Evolutionary conservation across 768 basidiomycete species (phyloP).

Genomic region (Chalciporus piperatus): DNA sequence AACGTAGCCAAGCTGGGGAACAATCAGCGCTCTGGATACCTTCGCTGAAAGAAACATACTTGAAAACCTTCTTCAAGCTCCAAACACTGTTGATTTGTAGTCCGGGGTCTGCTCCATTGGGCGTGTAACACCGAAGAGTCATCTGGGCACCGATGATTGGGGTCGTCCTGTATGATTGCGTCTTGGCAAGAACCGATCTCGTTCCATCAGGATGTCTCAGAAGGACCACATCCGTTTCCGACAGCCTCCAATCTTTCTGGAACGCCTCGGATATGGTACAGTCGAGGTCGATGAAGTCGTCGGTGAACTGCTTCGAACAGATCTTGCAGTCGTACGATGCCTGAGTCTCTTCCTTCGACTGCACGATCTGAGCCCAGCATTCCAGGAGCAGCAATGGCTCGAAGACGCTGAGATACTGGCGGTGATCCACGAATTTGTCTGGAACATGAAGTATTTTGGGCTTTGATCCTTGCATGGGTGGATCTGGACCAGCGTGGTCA

Average conservation of each 20-base stretch:
- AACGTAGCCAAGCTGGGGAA: conserved; percentile 76
- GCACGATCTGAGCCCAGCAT: conserved; percentile 83
- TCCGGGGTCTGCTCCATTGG: conserved; percentile 49
- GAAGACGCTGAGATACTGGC: conserved; percentile 72
- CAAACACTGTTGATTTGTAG: conserved; percentile 66
- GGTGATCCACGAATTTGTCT: conserved; percentile 58
- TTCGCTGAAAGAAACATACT: conserved; percentile 41
- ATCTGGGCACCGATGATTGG: conserved; percentile 48
- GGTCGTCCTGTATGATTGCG: conserved; percentile 43
- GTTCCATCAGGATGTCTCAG: conserved; percentile 57
- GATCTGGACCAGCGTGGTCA: conserved; percentile 58
- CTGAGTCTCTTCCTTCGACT: conserved; percentile 67
- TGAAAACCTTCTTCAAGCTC: conserved; percentile 76
- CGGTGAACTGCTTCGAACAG: conserved; percentile 63
- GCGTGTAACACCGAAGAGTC: conserved; percentile 54
- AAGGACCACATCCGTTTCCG: conserved; percentile 85
- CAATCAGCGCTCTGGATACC: conserved; percentile 3
- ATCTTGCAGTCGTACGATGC: conserved; percentile 63
- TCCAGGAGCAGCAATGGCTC: conserved; percentile 86
- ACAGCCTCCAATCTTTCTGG: conserved; percentile 68
- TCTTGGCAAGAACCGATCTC: conserved; percentile 69
- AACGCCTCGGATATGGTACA: conserved; percentile 55
- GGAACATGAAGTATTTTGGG: conserved; percentile 49
- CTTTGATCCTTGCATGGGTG: conserved; percentile 47
- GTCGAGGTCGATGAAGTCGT: conserved; percentile 84